Base-by-base conservation (phyloP, 306 rosid species). In the Alnus glutinosa region DNA sequence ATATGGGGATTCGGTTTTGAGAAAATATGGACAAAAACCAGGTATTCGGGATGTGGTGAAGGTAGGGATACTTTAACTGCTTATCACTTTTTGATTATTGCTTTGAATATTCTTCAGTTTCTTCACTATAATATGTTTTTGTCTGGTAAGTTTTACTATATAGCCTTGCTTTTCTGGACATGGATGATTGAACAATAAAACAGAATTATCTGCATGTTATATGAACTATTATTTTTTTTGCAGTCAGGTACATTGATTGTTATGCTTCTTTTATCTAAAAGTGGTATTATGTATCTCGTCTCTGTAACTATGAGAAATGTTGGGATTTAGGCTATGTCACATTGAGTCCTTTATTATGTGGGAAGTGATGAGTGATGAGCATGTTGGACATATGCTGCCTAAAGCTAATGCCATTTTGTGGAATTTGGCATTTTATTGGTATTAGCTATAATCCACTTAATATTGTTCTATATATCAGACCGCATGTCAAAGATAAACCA, bases 1-100 rank as follows among this genome's bases (percentile, higher is more conserved):
- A 13, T 95, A 95, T 70, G 99, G 98, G 79, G 98, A 95, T 70
- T 82, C 99, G 7, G 91, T 90, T 73, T 75, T 95, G 89, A 83
- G 83, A 74, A 81, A 68, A 85, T 88, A 95, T 84, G 98, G 99
- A 68, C 83, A 37, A 16, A 84, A 85, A 70, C 99, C 99, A 74
- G 81, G 80, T 46, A 82, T 95, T 49, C 91, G 98, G 74, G 98
- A 95, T 42, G 86, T 95, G 70, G 88, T 86, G 80, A 95, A 88
- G 98, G 97, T 95, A 76, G 34, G 91, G 28, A 64, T 66, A 46
- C 55, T 50, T 79, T 71, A 72, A 57, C 37, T 28, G 57, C 7
- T 18, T 55, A 48, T 10, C 71, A 18, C 74, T 23, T 37, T 15
- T 28, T 11, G 44, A 19, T 55, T 55, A 1, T 55, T 9, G 34